Conservation (phyloP, 768 basidiomycete genomes). For the Lactifluus hygrophoroides region DNA sequence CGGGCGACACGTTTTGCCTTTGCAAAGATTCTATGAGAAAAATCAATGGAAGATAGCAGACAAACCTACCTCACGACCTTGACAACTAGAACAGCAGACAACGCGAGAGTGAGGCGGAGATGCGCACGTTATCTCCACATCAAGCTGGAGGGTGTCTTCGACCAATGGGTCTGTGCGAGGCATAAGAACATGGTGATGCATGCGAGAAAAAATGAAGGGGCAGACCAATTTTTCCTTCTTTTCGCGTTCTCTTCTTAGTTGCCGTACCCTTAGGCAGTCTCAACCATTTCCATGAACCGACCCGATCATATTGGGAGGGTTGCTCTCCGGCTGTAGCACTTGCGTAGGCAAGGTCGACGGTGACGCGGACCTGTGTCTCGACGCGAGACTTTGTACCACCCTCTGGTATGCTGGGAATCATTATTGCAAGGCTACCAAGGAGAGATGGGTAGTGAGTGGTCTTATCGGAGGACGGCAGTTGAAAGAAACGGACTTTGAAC, state of each 20-base stretch:
- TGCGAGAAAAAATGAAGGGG: not conserved
- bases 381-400: conserved; percentile 84
- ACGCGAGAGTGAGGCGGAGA: conserved; percentile 71
- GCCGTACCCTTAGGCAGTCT: conserved; percentile 72
- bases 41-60: conserved; percentile 1
- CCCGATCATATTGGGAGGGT: conserved; percentile 53
- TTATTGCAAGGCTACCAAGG: conserved; percentile 56
- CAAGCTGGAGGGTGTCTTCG: conserved; percentile 64
- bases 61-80: conserved; percentile 64
- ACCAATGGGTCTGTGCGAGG: conserved; percentile 46
- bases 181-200: not conserved
- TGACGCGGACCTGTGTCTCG: conserved; percentile 89
- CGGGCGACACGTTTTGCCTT: conserved; percentile 85
- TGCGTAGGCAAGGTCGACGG: conserved; percentile 67
- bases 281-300: conserved; percentile 89
- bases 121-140: conserved; percentile 70
- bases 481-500: conserved; percentile 51
- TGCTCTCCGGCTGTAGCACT: conserved; percentile 51
- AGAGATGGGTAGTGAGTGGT: not conserved
- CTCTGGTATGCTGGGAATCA: conserved; percentile 77
- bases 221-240: conserved; percentile 75
- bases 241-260: conserved; percentile 76
- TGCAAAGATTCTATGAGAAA: conserved; percentile 14
- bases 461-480: not conserved
- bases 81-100: conserved; percentile 80